phyloP scores from a whole-genome alignment of 768 basidiomycete species.

The Pleurotus giganteus region DNA sequence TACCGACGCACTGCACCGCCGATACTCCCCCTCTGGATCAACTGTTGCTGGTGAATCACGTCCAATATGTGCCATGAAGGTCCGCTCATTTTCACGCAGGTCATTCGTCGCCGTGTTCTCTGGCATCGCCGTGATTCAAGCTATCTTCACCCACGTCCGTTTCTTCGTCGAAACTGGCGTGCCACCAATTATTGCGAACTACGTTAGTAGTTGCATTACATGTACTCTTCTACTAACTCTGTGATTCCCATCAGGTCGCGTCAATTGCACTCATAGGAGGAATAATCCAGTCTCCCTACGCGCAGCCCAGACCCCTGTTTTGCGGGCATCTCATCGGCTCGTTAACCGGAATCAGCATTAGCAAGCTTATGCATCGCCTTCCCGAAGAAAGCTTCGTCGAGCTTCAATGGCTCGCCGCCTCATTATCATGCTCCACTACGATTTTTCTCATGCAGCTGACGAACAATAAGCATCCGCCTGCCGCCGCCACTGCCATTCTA shows the following conservation, averaged over 20 bases:
- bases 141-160: slow-evolving; percentile 43
- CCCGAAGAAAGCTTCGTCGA: slow-evolving; percentile 39
- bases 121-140: slow-evolving; percentile 48
- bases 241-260: slow-evolving; percentile 38
- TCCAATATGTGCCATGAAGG: not conserved
- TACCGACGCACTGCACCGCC: not conserved
- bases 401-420: slow-evolving; percentile 48
- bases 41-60: not conserved
- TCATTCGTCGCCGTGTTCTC: slow-evolving; percentile 52
- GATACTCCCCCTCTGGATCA: not conserved
- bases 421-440: slow-evolving; percentile 39
- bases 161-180: slow-evolving; percentile 46
- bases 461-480: slow-evolving; percentile 51
- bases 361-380: slow-evolving; percentile 47
- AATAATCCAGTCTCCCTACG: slow-evolving; percentile 47
- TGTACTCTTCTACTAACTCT: not conserved
- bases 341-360: slow-evolving; percentile 45
- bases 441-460: slow-evolving; percentile 53
- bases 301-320: slow-evolving; percentile 49
- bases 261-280: slow-evolving; percentile 55
- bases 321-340: slow-evolving; percentile 52
- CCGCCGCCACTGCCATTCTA: slow-evolving; percentile 53
- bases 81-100: not conserved
- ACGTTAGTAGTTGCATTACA: slow-evolving; percentile 30
- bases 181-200: slow-evolving; percentile 46